Evolutionary conservation across 495 filamentous ascomycete genomes (phyloP).

Genomic region (Hypomontagnella monticulosa): DNA sequence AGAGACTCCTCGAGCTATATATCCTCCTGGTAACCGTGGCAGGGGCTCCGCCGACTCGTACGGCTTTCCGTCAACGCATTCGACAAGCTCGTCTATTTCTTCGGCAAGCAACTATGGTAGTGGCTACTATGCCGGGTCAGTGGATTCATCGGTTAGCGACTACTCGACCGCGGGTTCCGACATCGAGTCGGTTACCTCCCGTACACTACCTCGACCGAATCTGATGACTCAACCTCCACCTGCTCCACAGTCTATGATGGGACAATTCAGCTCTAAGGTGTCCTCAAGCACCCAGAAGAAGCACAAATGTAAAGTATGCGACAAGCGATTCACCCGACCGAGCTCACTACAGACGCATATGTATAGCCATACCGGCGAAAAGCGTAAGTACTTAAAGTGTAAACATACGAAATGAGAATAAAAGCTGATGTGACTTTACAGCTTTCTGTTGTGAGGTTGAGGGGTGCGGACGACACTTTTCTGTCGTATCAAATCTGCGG

Average conservation of each 20-base stretch:
- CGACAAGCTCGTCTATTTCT: slow-evolving; percentile 93
- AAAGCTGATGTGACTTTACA: slow-evolving; percentile 58
- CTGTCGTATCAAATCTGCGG: slow-evolving; percentile 95
- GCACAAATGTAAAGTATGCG: slow-evolving; percentile 99
- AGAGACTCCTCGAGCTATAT: slow-evolving; percentile 86
- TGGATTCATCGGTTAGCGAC: slow-evolving; percentile 92
- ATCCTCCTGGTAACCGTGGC: slow-evolving; percentile 68
- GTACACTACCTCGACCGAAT: slow-evolving; percentile 83
- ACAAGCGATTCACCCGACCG: slow-evolving; percentile 96
- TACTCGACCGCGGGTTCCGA: slow-evolving; percentile 91
- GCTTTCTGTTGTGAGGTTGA: slow-evolving; percentile 95
- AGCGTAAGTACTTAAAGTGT: slow-evolving; percentile 75
- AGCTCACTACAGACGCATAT: slow-evolving; percentile 98
- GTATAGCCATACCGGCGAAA: slow-evolving; percentile 99
- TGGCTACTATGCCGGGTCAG: slow-evolving; percentile 84
- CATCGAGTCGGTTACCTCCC: slow-evolving; percentile 79
- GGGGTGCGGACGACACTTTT: slow-evolving; percentile 96
- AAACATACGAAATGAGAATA: background rate
- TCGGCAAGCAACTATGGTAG: slow-evolving; percentile 72
- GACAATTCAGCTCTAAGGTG: slow-evolving; percentile 97
- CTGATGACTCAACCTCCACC: slow-evolving; percentile 75
- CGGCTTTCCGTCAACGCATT: slow-evolving; percentile 91
- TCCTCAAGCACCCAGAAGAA: slow-evolving; percentile 98
- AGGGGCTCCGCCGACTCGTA: slow-evolving; percentile 88
- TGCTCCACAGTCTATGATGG: slow-evolving; percentile 97